Conservation (phyloP, 768 basidiomycete genomes). For the Ephemerocybe angulata region DNA sequence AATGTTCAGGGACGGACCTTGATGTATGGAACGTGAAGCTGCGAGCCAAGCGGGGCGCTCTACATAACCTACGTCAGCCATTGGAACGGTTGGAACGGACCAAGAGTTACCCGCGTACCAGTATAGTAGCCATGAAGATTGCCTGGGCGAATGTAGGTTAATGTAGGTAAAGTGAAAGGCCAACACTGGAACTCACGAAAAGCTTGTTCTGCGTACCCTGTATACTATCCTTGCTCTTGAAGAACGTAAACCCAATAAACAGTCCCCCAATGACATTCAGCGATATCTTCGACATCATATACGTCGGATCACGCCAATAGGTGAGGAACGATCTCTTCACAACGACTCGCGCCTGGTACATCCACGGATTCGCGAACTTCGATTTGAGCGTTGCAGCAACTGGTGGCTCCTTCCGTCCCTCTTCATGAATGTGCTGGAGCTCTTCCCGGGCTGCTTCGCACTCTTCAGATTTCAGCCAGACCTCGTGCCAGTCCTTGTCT, state of each 20-base stretch:
- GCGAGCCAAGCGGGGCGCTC: conserved; percentile 54
- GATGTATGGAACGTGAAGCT: conserved; percentile 63
- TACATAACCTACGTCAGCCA: conserved; percentile 4
- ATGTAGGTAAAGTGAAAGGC: conserved; percentile 10
- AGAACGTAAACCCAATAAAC: conserved; percentile 65
- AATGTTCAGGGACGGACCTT: conserved; percentile 19
- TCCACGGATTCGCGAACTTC: conserved; percentile 53
- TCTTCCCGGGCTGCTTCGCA: conserved; percentile 29
- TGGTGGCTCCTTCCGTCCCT: conserved; percentile 44
- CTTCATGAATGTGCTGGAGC: conserved; percentile 46
- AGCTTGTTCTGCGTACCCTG: conserved; percentile 64
- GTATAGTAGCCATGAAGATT: conserved; percentile 54
- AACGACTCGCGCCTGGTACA: conserved; percentile 41
- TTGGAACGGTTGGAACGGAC: not conserved
- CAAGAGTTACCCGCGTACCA: conserved; percentile 23
- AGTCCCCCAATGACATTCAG: conserved; percentile 53
- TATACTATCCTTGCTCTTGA: conserved; percentile 47
- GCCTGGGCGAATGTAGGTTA: conserved; percentile 30
- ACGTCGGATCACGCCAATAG: conserved; percentile 61
- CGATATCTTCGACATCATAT: conserved; percentile 54
- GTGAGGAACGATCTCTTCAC: conserved; percentile 40
- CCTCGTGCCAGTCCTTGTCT: conserved; percentile 52
- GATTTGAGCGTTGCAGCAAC: conserved; percentile 35
- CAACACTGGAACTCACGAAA: conserved; percentile 42
- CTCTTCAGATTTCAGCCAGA: conserved; percentile 42